phyloP scores from a whole-genome alignment of 352 stramenopile genomes.

The Peronospora destructor region DNA sequence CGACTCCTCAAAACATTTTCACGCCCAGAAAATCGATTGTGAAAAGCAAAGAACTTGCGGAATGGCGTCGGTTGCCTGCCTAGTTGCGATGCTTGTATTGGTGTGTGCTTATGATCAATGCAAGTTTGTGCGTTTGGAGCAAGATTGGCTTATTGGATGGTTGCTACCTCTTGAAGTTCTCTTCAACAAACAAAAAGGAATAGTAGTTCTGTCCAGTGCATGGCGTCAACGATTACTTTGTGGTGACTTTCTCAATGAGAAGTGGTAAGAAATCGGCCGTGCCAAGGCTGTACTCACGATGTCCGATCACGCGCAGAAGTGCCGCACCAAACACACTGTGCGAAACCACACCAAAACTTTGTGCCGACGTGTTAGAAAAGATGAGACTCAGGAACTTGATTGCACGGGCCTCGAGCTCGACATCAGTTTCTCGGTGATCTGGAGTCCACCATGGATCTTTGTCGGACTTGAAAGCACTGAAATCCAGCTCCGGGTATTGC shows the following conservation, averaged over 20 bases:
- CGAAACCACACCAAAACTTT: conserved; percentile 19
- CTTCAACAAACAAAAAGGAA: too few relatives aligned
- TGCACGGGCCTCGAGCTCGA: conserved; percentile 15
- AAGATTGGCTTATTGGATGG: too few relatives aligned
- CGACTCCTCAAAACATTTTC: too few relatives aligned
- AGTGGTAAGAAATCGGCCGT: conserved; percentile 26
- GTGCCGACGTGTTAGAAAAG: conserved; percentile 16
- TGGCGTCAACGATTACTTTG: background rate
- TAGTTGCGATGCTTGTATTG: too few relatives aligned
- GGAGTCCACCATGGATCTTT: conserved; percentile 25
- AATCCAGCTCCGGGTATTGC: conserved; percentile 20
- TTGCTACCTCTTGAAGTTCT: too few relatives aligned
- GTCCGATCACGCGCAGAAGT: conserved; percentile 21
- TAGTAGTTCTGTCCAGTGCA: too few relatives aligned
- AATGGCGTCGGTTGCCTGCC: too few relatives aligned
- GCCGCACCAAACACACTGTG: conserved; percentile 27
- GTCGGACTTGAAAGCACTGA: conserved; percentile 18
- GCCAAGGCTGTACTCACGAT: conserved; percentile 24
- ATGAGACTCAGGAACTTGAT: conserved; percentile 19
- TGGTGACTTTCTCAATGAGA: conserved; percentile 16
- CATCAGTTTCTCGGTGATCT: conserved; percentile 17
- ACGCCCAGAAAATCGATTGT: too few relatives aligned
- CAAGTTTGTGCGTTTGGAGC: too few relatives aligned
- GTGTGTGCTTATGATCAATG: too few relatives aligned
- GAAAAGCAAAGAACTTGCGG: too few relatives aligned